Conservation (phyloP, 257 asterid genomes). For the Euphrasia confusa region DNA sequence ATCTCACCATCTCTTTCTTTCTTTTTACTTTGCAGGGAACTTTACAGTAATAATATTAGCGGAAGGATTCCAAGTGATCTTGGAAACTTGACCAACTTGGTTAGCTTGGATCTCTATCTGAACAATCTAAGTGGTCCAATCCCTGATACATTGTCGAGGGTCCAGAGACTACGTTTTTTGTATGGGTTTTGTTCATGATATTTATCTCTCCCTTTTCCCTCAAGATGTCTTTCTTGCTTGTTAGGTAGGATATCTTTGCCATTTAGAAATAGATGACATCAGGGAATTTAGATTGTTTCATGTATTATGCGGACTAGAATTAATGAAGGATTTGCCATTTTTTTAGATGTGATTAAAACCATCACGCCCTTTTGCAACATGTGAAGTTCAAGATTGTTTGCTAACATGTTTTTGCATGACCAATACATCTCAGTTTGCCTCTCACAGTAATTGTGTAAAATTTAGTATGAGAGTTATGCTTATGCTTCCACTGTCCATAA, state of each 20-base stretch:
- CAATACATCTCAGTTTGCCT: neutral
- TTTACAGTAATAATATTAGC: conserved; percentile 78
- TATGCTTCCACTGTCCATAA: neutral
- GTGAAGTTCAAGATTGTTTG: neutral
- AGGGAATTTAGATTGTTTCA: conserved; percentile 12
- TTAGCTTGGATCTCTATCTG: conserved; percentile 96
- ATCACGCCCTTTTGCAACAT: neutral
- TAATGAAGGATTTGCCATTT: conserved; percentile 3
- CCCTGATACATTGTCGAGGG: conserved; percentile 67
- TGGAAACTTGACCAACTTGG: conserved; percentile 87
- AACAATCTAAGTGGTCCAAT: conserved; percentile 69
- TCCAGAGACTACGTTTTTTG: conserved; percentile 81
- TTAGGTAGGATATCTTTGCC: conserved; percentile 10
- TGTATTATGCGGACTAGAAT: conserved; percentile 9
- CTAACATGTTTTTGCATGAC: neutral
- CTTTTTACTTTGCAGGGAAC: conserved; percentile 59
- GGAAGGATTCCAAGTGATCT: conserved; percentile 84
- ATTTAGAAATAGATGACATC: conserved; percentile 6
- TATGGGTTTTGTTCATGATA: conserved; percentile 35
- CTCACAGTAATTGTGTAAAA: neutral
- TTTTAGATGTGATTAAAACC: neutral
- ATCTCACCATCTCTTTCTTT: conserved; percentile 4
- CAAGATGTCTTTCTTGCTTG: conserved; percentile 7
- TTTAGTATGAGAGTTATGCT: neutral
- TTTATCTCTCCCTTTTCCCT: neutral